phyloP scores from a whole-genome alignment of 148 eudicot species.

The Arbutus unedo region DNA sequence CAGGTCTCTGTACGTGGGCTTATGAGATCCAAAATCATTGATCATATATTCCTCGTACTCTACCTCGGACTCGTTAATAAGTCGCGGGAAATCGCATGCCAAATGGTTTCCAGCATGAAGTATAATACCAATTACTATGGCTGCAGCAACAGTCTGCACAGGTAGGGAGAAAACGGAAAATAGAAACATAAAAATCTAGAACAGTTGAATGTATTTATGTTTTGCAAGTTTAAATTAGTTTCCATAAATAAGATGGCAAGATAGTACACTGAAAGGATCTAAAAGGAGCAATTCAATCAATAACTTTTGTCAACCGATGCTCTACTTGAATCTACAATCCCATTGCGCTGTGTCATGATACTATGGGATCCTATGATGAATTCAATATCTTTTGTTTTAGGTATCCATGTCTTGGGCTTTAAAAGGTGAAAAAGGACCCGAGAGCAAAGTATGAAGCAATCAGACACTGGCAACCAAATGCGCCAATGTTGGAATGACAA shows the following conservation, averaged over 20 bases:
- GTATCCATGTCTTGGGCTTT: background rate
- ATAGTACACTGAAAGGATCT: background rate
- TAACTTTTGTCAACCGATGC: background rate
- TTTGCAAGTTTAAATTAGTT: conserved; percentile 2
- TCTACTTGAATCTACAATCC: background rate
- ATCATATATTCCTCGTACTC: conserved; percentile 36
- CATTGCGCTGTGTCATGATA: background rate
- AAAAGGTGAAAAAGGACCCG: background rate
- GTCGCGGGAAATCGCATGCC: conserved; percentile 64
- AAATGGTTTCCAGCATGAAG: conserved; percentile 63
- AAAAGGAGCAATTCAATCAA: background rate
- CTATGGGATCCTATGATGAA: background rate
- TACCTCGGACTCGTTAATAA: conserved; percentile 36
- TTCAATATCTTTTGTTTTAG: background rate
- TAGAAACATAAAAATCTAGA: background rate
- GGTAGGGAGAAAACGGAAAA: background rate
- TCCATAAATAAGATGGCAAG: background rate
- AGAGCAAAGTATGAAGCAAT: background rate
- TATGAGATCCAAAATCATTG: conserved; percentile 33
- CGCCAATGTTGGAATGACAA: background rate
- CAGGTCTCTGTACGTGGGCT: conserved; percentile 45
- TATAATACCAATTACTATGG: conserved; percentile 52
- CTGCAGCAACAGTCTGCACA: conserved; percentile 82
- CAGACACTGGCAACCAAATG: background rate
- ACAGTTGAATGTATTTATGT: conserved; percentile 15